These are phyloP conservation scores for Lentinula lateritia DNA, from an alignment of 768 basidiomycete genomes.

Conservation along the genomic window DNA sequence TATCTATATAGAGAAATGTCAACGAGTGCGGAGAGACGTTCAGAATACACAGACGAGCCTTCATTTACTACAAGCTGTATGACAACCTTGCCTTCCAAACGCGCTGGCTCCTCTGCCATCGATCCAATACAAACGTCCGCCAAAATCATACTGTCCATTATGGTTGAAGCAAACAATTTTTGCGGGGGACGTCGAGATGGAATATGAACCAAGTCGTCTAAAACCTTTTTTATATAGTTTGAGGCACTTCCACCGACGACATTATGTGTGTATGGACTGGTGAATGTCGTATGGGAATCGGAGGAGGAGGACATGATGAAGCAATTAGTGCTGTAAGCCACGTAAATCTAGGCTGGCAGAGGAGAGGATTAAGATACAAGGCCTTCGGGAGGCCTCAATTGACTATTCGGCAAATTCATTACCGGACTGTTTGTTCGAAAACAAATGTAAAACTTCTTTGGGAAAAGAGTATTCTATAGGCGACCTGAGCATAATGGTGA, in stretches of 20 bases:
- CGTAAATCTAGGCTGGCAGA: background rate
- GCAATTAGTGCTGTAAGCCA: background rate
- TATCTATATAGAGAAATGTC: constrained; percentile 18
- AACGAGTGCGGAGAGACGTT: background rate
- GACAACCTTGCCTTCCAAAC: constrained; percentile 1
- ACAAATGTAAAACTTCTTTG: too few species aligned
- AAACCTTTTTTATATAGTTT: background rate
- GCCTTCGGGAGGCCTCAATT: background rate
- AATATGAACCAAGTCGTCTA: background rate
- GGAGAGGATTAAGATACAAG: background rate
- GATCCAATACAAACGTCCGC: constrained; percentile 1
- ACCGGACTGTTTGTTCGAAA: background rate
- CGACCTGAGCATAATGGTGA: background rate
- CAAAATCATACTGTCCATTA: background rate
- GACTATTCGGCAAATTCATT: background rate
- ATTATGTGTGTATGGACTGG: background rate
- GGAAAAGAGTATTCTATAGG: background rate
- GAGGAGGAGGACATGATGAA: background rate
- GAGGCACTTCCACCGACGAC: background rate
- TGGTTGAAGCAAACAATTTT: background rate
- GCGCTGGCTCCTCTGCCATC: background rate
- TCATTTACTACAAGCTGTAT: background rate
- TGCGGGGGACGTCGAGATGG: background rate
- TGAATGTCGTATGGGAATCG: background rate
- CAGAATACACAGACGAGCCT: background rate